phyloP scores from a whole-genome alignment of 495 filamentous ascomycete genomes.

The Terfezia claveryi region DNA sequence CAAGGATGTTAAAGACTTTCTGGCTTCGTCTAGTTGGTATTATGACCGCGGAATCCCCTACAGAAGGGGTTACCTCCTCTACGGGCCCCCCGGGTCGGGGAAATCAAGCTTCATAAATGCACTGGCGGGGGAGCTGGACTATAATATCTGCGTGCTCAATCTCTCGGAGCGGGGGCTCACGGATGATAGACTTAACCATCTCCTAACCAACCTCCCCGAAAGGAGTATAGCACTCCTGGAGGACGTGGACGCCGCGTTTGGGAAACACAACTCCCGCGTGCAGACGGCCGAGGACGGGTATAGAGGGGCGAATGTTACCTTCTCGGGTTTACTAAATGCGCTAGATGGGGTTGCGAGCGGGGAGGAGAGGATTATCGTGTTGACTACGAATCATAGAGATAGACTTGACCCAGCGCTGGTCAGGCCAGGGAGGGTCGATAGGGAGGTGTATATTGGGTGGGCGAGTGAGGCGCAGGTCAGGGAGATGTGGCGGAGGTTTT shows the following conservation, averaged over 20 bases:
- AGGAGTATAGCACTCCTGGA: constrained; percentile 75
- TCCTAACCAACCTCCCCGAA: constrained; percentile 69
- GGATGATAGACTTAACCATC: constrained; percentile 72
- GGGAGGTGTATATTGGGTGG: constrained; percentile 75
- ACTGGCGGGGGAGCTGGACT: constrained; percentile 74
- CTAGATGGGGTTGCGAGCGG: constrained; percentile 88
- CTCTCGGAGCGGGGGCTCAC: constrained; percentile 82
- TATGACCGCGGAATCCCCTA: constrained; percentile 71
- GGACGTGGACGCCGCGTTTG: constrained; percentile 87
- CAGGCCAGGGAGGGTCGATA: constrained; percentile 77
- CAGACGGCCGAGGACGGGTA: constrained; percentile 64
- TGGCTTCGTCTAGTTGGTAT: constrained; percentile 65
- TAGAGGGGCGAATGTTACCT: constrained; percentile 73
- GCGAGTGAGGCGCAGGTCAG: constrained; percentile 65
- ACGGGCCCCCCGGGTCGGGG: constrained; percentile 82
- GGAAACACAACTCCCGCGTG: constrained; percentile 35
- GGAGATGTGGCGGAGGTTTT: constrained; percentile 87
- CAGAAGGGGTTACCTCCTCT: constrained; percentile 50
- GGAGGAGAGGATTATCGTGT: constrained; percentile 77
- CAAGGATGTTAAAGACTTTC: constrained; percentile 63
- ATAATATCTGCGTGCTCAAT: constrained; percentile 84
- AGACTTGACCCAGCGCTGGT: constrained; percentile 74
- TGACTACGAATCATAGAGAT: constrained; percentile 89
- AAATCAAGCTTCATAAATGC: constrained; percentile 96
- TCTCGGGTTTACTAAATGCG: constrained; percentile 82